Evolutionary conservation across 2,329 filamentous ascomycete species (phyloP).

Genomic region (Fusarium caatingaense): DNA sequence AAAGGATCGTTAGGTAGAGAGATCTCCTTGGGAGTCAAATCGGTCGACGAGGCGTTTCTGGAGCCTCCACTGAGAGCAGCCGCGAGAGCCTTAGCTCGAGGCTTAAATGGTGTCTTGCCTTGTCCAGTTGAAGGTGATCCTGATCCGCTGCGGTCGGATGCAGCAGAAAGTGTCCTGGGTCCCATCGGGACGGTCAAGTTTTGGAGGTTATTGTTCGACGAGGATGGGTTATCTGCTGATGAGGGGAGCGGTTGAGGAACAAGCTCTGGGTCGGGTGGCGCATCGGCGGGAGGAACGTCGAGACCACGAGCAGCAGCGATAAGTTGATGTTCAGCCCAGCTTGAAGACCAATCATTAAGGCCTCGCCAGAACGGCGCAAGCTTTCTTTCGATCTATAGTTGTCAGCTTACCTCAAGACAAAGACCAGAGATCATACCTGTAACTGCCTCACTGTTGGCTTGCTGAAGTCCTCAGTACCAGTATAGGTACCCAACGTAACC

Average conservation of each 20-base stretch:
- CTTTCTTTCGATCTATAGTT: slow-evolving; percentile 84
- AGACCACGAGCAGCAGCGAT: slow-evolving; percentile 88
- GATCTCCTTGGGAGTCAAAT: slow-evolving; percentile 82
- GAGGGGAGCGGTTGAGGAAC: slow-evolving; percentile 59
- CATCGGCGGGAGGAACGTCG: slow-evolving; percentile 84
- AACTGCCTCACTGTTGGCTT: slow-evolving; percentile 89
- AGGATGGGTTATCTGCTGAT: slow-evolving; percentile 60
- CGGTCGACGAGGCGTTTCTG: slow-evolving; percentile 76
- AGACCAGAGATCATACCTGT: slow-evolving; percentile 70
- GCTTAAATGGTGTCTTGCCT: slow-evolving; percentile 72
- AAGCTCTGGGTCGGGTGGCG: slow-evolving; percentile 78
- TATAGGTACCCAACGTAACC: slow-evolving; percentile 94
- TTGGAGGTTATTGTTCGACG: slow-evolving; percentile 68
- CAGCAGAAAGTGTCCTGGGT: slow-evolving; percentile 79
- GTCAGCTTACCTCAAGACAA: slow-evolving; percentile 28
- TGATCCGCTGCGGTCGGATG: slow-evolving; percentile 72
- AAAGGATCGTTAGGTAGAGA: slow-evolving; percentile 83
- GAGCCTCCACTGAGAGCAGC: slow-evolving; percentile 80
- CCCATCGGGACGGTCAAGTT: slow-evolving; percentile 83
- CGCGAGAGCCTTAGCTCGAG: slow-evolving; percentile 88
- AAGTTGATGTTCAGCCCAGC: slow-evolving; percentile 96
- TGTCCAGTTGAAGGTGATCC: slow-evolving; percentile 61
- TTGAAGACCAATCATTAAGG: slow-evolving; percentile 86
- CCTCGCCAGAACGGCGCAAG: slow-evolving; percentile 97
- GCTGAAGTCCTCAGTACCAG: slow-evolving; percentile 91